Evolutionary conservation across 2,329 filamentous ascomycete species (phyloP), one percentile per base, ranked within the genome.

Genomic region (Plectosphaerella plurivora): DNA sequence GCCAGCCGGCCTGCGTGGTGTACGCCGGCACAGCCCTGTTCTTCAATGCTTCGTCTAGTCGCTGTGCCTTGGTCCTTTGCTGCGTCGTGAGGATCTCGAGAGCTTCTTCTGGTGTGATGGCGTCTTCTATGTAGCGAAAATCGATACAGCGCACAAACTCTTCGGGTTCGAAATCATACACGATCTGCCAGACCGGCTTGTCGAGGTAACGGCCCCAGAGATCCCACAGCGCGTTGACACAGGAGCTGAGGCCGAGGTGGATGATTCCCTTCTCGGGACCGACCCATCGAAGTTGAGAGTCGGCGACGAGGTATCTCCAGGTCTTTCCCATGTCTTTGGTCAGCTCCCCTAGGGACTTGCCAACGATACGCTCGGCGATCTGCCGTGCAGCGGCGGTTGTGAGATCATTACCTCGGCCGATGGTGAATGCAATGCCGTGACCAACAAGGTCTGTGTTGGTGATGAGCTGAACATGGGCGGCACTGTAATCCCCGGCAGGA

Each of bases 181-280:
- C 87, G 56, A 97, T 87, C 53, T 85, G 82, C 92, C 91, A 96
- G 15, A 96, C 89, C 3, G 91, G 92, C 76, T 96, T 96, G 58
- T 82, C 78, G 36, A 94, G 81, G 2, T 80, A 81, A 75, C 95
- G 96, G 51, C 89, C 91, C 91, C 91, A 96, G n/a, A 96, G 82
- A 69, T 96, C 91, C 91, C 91, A 96, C 62, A 96, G 78, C 14
- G 91, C 91, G 68, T 96, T 96, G 61, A 95, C 89, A 15, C 96
- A 87, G 44, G 91, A 89, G 28, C 89, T 91, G 11, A 96, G 84
- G 1, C 91, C 91, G 9, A 97, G 87, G 71, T 96, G 91, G 61
- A 95, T 95, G 45, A 96, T 91, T 54, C 91, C 91, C 73, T 96
- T 96, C 65, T 96, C 91, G 0, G 91, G 91, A 0, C 91, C 91